A percentile compares a stretch with the other conserved stretches of the same genome.
Evolutionary conservation across 2,329 filamentous ascomycete genomes (phyloP).

Genomic region (Colletotrichum siamense): DNA sequence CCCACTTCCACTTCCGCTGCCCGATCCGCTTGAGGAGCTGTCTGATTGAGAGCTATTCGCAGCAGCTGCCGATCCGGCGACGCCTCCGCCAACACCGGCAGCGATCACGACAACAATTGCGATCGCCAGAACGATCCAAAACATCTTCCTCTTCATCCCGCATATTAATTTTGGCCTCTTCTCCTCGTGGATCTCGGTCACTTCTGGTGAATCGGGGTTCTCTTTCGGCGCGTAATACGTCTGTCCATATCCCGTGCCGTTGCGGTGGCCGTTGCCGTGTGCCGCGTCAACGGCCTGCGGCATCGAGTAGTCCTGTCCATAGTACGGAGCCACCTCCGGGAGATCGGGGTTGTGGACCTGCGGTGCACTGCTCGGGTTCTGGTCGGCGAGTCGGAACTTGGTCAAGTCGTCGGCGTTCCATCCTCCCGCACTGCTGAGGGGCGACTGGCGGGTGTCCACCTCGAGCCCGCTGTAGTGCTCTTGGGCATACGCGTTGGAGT

Average conservation of each 20-base stretch:
- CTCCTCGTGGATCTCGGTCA: background rate
- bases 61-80: background rate
- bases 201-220: background rate
- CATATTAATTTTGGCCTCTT: background rate
- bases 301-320: background rate
- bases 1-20: background rate
- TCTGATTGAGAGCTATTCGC: conserved; percentile 5
- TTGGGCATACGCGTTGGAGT: background rate
- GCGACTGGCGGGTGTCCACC: conserved; percentile 4
- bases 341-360: conserved; percentile 1
- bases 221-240: conserved; percentile 7
- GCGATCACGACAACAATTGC: conserved; percentile 6
- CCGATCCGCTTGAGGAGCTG: background rate
- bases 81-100: conserved; percentile 12
- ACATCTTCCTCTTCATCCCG: conserved; percentile 12
- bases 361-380: background rate
- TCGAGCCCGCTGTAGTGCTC: conserved; percentile 13
- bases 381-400: background rate
- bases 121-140: conserved; percentile 7
- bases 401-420: background rate
- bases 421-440: background rate
- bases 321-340: background rate
- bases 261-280: background rate
- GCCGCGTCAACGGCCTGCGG: background rate
- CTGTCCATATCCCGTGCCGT: background rate